Base-by-base conservation (phyloP, 805 yeast species). In the Candida tibetensis region DNA sequence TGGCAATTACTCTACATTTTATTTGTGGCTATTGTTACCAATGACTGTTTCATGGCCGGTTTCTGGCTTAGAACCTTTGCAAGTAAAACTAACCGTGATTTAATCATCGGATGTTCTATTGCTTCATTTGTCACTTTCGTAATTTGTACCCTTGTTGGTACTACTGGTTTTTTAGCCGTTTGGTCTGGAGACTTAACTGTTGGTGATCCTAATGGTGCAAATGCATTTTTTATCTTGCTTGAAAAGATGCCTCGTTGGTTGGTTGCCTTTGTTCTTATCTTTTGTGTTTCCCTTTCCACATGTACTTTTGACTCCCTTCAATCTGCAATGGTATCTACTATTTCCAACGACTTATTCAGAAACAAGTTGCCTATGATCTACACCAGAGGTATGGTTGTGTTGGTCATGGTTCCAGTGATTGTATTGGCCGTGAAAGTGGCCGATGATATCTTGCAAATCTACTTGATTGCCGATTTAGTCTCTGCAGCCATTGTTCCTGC, bases 11-110 rank as follows among this genome's bases (percentile, higher is more conserved):
- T 90, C 23, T 90, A 88, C 57, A 89, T 90, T 46, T 69, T 90
- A 47, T 76, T 82, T 5, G 82, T 90, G 22, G 96, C 97, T 18
- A 85, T 90, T 54, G 75, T 88, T 40, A 85, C 96, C 23, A 90
- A 90, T 53, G 96, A 88, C 57, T 79, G 90, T 57, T 90, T 90
- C 62, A 66, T 90, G 72, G 77, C 95, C 22, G 96, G 96, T 0
- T 89, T 90, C 59, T 90, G 98, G 98, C 66, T 90, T 44, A 73
- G 98, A 54, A 86, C 98, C 1, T 90, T 90, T 68, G 95, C 98
- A 4, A 82, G 95, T 5, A 78, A 77, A 46, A 67, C 87, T 6
- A 79, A 89, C 61, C 76, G 70, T 47, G 96, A 89, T 54, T 71
- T 90, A 51, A 59, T 75, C 59, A 75, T 86, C 47, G 95, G 93